Evolutionary conservation across 1,284 basidiomycete genomes (phyloP), one percentile per base, ranked within the genome.

Genomic region (Rhizoctonia solani): DNA sequence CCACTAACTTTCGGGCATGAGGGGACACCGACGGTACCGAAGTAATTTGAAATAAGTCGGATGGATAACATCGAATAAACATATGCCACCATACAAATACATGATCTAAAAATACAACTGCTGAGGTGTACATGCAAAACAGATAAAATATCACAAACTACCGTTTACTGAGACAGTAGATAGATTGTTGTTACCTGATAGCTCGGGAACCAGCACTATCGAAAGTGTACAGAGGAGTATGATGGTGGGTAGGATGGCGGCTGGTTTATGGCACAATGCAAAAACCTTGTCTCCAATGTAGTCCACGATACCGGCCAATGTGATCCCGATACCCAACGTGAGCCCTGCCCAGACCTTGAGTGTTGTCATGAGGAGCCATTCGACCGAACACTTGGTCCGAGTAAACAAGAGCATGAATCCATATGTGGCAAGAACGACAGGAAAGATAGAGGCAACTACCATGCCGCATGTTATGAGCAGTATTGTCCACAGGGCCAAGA

Each of bases 11-110:
- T 61, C 56, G 56, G 56, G 56, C 29, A 61, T 61, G 25, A 5
- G 14, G 16, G 3, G 32, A 61, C 44, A 16, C 56, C 56, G 56
- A 61, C 32, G 56, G 56, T 23, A 61, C 56, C 46, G 30, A 50
- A 6, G 30, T 23, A 61, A 19, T 47, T 47, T 11, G 23, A 47
- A 47, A 16, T 4, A 47, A 30, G 13, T n/a, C 23, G 14, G 27
- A 19, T 42, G 29, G 25, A 39, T 16, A 39, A 16, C 16, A 16
- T 39, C 16, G 8, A 16, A 39, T 39, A 39, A 39, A 39, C 37
- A 39, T 39, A 8, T 39, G 16, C 37, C 9, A 8, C 16, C 9
- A 16, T 8, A 39, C n/a, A n/a, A n/a, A n/a, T n/a, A n/a, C n/a
- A n/a, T n/a, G n/a, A n/a, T n/a, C n/a, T n/a, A n/a, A n/a, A n/a